These are phyloP conservation scores for Kurtzmaniella cleridarum DNA, from an alignment of 805 yeast genomes.

Conservation along the genomic window DNA sequence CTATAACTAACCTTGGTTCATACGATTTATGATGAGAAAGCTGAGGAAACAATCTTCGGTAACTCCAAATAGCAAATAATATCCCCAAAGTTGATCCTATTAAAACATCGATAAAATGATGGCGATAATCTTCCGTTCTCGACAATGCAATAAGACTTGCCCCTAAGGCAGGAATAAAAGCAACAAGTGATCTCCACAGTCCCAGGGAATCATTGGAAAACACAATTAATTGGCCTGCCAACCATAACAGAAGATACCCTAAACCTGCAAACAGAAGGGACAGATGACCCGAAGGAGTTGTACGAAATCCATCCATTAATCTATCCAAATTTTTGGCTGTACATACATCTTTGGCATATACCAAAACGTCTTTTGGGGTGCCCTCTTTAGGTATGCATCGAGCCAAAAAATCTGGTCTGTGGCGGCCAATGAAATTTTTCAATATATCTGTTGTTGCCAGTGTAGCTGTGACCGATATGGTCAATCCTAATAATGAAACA, in stretches of 20 bases:
- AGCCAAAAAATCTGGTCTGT: slow-evolving; percentile 86
- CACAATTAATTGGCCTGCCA: slow-evolving; percentile 55
- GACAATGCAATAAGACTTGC: slow-evolving; percentile 78
- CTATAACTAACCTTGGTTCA: slow-evolving; percentile 30
- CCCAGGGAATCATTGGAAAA: slow-evolving; percentile 44
- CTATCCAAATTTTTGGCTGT: slow-evolving; percentile 42
- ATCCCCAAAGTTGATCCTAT: slow-evolving; percentile 69
- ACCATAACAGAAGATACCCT: slow-evolving; percentile 59
- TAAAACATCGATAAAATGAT: slow-evolving; percentile 81
- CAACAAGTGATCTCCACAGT: slow-evolving; percentile 55
- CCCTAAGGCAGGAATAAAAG: slow-evolving; percentile 53
- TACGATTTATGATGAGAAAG: slow-evolving; percentile 27
- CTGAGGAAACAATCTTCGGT: slow-evolving; percentile 48
- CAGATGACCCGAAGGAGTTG: slow-evolving; percentile 82
- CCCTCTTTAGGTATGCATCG: slow-evolving; percentile 68
- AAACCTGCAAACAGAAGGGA: slow-evolving; percentile 65
- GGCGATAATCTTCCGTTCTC: slow-evolving; percentile 89
- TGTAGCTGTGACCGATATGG: slow-evolving; percentile 53
- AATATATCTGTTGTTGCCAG: slow-evolving; percentile 64
- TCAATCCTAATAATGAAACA: slow-evolving; percentile 62
- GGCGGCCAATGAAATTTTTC: slow-evolving; percentile 84
- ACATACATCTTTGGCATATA: slow-evolving; percentile 60
- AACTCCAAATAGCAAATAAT: slow-evolving; percentile 52
- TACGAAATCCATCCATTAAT: slow-evolving; percentile 68
- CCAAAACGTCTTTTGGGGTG: slow-evolving; percentile 50